phyloP scores from a whole-genome alignment of 768 basidiomycete genomes.

The Cantharellus anzutake region DNA sequence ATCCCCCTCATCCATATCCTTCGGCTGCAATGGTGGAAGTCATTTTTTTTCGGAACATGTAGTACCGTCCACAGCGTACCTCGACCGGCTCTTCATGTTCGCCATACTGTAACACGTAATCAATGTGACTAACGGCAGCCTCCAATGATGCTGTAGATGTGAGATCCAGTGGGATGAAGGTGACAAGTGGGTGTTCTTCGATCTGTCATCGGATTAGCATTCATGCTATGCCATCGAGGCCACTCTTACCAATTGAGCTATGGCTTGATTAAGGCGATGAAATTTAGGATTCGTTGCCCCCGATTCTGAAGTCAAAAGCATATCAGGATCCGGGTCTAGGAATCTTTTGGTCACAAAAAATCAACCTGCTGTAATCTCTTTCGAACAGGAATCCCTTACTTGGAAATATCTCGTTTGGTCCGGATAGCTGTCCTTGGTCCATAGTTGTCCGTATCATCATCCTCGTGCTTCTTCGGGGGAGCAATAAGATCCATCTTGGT shows the following conservation, averaged over 20 bases:
- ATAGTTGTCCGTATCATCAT: slow-evolving; percentile 23
- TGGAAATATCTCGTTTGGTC: slow-evolving; percentile 60
- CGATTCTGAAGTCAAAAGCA: slow-evolving; percentile 38
- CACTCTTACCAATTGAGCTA: slow-evolving; percentile 69
- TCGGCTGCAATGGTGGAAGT: slow-evolving; percentile 34
- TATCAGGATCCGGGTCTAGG: slow-evolving; percentile 84
- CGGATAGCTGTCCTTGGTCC: slow-evolving; percentile 55
- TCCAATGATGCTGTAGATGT: slow-evolving; percentile 78
- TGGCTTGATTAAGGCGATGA: slow-evolving; percentile 84
- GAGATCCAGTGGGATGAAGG: slow-evolving; percentile 88
- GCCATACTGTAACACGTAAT: slow-evolving; percentile 97
- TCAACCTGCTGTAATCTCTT: not conserved
- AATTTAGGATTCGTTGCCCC: slow-evolving; percentile 55
- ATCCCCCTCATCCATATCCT: slow-evolving; percentile 85
- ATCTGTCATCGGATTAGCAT: slow-evolving; percentile 34
- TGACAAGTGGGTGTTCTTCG: slow-evolving; percentile 94
- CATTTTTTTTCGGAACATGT: slow-evolving; percentile 8
- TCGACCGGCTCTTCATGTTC: slow-evolving; percentile 97
- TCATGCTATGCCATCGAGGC: not conserved
- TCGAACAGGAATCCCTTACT: slow-evolving; percentile 25
- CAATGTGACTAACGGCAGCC: slow-evolving; percentile 83
- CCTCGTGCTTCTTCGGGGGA: slow-evolving; percentile 12
- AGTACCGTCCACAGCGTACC: slow-evolving; percentile 23
- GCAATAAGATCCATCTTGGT: slow-evolving; percentile 98
- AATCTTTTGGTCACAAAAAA: slow-evolving; percentile 30